These are phyloP conservation scores for Syzygium grande DNA, from an alignment of 345 rosid genomes.

Conservation along the genomic window DNA sequence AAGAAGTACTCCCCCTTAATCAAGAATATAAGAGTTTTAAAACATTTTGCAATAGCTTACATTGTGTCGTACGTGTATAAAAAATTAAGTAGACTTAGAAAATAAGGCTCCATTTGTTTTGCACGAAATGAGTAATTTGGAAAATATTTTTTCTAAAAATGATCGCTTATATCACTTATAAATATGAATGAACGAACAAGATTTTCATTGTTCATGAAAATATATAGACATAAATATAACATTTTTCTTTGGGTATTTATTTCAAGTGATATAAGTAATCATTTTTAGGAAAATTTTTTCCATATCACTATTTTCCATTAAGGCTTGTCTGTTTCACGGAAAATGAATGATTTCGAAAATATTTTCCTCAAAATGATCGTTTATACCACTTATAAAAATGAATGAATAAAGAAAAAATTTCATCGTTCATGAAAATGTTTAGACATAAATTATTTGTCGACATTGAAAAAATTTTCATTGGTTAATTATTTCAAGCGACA, in stretches of 20 bases:
- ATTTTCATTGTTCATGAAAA: no score
- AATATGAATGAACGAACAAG: no score
- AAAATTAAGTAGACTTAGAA: background rate
- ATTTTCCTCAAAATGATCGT: background rate
- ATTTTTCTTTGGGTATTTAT: no score
- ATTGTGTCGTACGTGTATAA: no score
- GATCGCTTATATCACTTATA: no score
- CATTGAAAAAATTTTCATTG: background rate
- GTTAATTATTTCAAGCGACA: background rate
- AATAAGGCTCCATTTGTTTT: background rate
- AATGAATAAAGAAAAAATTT: background rate
- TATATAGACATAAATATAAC: no score
- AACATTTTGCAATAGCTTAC: background rate
- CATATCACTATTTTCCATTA: no score
- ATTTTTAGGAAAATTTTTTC: no score
- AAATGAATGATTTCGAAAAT: background rate
- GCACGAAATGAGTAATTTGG: no score
- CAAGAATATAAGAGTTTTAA: background rate
- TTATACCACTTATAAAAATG: background rate
- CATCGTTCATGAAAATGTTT: background rate
- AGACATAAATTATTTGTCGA: background rate
- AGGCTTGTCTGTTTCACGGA: accelerated
- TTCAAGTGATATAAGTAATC: no score
- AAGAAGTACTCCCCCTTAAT: background rate
- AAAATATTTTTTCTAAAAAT: no score